These are phyloP conservation scores for Phytophthora constricta DNA, from an alignment of 352 stramenopile species.

Conservation along the genomic window DNA sequence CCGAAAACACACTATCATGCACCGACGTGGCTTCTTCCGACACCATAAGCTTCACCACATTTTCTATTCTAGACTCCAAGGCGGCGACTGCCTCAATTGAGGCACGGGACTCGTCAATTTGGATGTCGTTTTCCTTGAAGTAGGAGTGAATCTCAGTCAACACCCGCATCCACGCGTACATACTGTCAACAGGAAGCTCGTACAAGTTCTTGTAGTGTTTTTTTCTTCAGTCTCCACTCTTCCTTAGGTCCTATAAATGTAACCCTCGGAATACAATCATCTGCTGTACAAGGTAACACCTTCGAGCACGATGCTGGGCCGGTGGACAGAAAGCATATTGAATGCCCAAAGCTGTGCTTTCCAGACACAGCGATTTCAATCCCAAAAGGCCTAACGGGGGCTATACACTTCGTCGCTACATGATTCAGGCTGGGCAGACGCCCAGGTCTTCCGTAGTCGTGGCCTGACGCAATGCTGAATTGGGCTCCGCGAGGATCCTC, in stretches of 20 bases:
- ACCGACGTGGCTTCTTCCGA: not conserved
- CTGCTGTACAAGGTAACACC: not conserved
- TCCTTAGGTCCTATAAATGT: slow-evolving; percentile 8
- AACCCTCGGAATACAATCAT: slow-evolving; percentile 1
- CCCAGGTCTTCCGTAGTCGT: slow-evolving; percentile 8
- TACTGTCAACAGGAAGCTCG: slow-evolving; percentile 4
- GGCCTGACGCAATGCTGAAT: slow-evolving; percentile 14
- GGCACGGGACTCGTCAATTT: slow-evolving; percentile 2
- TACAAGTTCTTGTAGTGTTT: not conserved
- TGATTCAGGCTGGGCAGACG: not conserved
- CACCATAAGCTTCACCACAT: not conserved
- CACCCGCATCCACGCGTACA: slow-evolving; percentile 10
- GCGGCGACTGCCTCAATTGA: not conserved
- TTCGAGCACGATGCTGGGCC: not conserved
- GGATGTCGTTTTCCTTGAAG: not conserved
- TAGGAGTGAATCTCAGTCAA: slow-evolving; percentile 2
- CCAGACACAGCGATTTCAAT: not conserved
- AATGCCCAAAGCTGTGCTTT: slow-evolving; percentile 4
- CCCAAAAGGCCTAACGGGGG: not conserved
- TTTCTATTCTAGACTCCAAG: not conserved
- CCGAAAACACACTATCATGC: not conserved
- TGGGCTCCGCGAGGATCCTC: not conserved
- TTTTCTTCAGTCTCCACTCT: not conserved
- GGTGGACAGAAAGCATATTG: slow-evolving; percentile 9
- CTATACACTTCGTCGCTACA: slow-evolving; percentile 12